Conservation (phyloP, 2,329 filamentous ascomycete species). For the Didymosphaeria variabile region DNA sequence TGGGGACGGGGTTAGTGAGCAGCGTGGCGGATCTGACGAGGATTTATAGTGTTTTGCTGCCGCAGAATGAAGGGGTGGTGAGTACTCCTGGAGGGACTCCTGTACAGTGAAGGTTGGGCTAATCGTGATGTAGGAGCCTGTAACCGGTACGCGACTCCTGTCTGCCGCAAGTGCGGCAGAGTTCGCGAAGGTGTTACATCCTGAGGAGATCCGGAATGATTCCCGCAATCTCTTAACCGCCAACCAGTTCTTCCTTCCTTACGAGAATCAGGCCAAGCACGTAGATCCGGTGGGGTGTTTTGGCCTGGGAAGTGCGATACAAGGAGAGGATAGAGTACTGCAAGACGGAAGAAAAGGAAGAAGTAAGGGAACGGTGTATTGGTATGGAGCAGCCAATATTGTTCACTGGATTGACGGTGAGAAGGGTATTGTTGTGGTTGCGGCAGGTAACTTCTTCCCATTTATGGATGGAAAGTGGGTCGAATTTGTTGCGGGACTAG, state of each 20-base stretch:
- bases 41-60: constrained; percentile 28
- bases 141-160: constrained; percentile 24
- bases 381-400: constrained; percentile 37
- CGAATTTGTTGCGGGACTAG: constrained; percentile 32
- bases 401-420: constrained; percentile 36
- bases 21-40: constrained; percentile 26
- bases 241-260: constrained; percentile 52
- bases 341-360: constrained; percentile 25
- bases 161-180: constrained; percentile 18
- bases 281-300: constrained; percentile 53
- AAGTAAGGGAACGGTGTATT: constrained; percentile 34
- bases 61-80: constrained; percentile 27
- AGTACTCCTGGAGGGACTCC: neutral
- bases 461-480: constrained; percentile 33
- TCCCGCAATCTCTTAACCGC: constrained; percentile 46
- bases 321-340: constrained; percentile 52
- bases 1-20: constrained; percentile 31
- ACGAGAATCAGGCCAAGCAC: constrained; percentile 58
- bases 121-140: constrained; percentile 17
- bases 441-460: constrained; percentile 32
- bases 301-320: constrained; percentile 59
- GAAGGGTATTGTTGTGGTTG: constrained; percentile 29
- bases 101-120: neutral
- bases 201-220: constrained; percentile 24
- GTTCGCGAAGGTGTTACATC: constrained; percentile 27